A percentile compares a stretch with the other conserved stretches of the same genome.
phyloP scores from a whole-genome alignment of 1,284 basidiomycete genomes.

The Cerioporus squamosus region DNA sequence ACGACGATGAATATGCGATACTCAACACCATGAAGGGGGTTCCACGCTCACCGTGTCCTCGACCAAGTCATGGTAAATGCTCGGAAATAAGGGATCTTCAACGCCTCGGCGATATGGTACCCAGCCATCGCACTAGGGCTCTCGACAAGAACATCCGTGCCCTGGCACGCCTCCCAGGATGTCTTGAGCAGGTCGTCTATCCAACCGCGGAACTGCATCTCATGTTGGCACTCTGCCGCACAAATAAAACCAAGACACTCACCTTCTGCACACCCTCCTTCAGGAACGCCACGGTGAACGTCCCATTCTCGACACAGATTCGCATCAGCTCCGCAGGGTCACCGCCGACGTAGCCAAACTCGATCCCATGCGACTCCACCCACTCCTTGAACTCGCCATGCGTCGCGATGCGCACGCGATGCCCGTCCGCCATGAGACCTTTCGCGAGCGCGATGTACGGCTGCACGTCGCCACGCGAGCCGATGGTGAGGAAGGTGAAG shows the following conservation, averaged over 20 bases:
- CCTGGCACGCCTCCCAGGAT: conserved; percentile 95
- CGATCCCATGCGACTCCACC: conserved; percentile 94
- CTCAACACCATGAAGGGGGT: neutral
- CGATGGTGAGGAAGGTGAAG: conserved; percentile 95
- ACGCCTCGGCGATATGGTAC: conserved; percentile 95
- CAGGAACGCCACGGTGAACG: conserved; percentile 93
- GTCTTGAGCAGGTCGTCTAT: conserved; percentile 93
- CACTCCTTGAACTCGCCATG: conserved; percentile 95
- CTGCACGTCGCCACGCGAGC: conserved; percentile 92
- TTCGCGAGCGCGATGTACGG: conserved; percentile 95
- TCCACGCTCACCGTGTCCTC: conserved; percentile 60
- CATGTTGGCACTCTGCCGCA: neutral
- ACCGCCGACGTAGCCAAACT: conserved; percentile 92
- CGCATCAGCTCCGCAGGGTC: conserved; percentile 96
- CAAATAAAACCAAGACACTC: conserved; percentile 11
- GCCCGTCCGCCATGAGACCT: conserved; percentile 89
- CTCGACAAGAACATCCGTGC: conserved; percentile 92
- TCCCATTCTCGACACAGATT: conserved; percentile 96
- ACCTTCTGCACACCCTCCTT: conserved; percentile 91
- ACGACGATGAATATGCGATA: neutral
- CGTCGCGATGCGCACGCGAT: conserved; percentile 85
- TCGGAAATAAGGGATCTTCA: conserved; percentile 91
- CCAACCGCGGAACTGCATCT: conserved; percentile 89
- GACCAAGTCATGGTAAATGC: conserved; percentile 91
- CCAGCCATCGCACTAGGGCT: conserved; percentile 98